Evolutionary conservation across 2,329 filamentous ascomycete genomes (phyloP).

Genomic region (Sclerotinia glacialis): DNA sequence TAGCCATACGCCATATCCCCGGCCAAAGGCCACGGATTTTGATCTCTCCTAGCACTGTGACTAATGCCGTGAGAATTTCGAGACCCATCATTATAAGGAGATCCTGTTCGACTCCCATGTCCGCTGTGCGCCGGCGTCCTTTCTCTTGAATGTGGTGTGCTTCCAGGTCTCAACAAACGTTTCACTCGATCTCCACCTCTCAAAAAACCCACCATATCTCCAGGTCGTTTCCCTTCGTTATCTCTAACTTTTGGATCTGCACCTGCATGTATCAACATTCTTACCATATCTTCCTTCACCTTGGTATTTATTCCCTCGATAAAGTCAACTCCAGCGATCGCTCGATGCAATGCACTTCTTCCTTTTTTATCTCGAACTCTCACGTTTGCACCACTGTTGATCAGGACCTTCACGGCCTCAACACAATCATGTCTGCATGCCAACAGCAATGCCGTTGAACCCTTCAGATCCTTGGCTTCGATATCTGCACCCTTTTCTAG

Average conservation of each 20-base stretch:
- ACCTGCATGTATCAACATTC: conserved; percentile 26
- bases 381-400: conserved; percentile 25
- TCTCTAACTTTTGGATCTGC: conserved; percentile 26
- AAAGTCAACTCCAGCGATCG: conserved; percentile 26
- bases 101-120: conserved; percentile 3
- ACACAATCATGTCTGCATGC: conserved; percentile 27
- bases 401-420: conserved; percentile 23
- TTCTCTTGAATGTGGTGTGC: conserved; percentile 1
- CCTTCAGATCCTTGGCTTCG: conserved; percentile 26
- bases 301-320: conserved; percentile 21
- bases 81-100: neutral
- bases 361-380: conserved; percentile 27
- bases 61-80: conserved; percentile 2
- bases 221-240: conserved; percentile 25
- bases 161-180: conserved; percentile 22
- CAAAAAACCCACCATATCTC: conserved; percentile 23
- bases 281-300: conserved; percentile 26
- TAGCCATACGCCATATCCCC: neutral
- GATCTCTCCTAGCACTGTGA: neutral
- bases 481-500: conserved; percentile 25
- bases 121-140: neutral
- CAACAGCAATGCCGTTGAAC: conserved; percentile 25
- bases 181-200: conserved; percentile 26
- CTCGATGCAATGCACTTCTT: conserved; percentile 27
- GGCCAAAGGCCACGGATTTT: neutral